Base-by-base conservation (phyloP, 805 yeast species). In the Yarrowia alimentaria region DNA sequence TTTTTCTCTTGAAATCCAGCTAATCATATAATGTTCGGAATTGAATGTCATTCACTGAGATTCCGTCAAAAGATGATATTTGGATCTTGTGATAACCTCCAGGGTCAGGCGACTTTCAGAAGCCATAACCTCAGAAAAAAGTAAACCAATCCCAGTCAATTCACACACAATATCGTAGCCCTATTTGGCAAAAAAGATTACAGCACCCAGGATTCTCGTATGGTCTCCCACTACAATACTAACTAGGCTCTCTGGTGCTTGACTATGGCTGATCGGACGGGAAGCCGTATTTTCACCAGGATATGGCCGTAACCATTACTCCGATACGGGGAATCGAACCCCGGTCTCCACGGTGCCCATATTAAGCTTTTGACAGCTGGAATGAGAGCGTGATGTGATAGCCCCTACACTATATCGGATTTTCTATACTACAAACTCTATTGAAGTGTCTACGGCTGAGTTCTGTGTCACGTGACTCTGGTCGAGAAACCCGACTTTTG, bases 191-290 rank as follows among this genome's bases (percentile, higher is more conserved):
- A 37, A 26, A 38, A 40, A 40, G 25, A 40, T 40, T 40, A 28
- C 47, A 40, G 47, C 47, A 40, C 47, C 47, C 33, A 40, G 47
- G 47, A 40, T 40, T 40, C 47, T 40, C 47, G 47, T 40, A 40
- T 40, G 47, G 47, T 40, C 47, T 40, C 47, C 47, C 47, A 40
- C 47, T 40, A 40, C 47, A 40, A 40, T 40, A 40, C 47, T 40
- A 40, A 40, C 47, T 40, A 40, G 47, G 47, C 47, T 40, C 47
- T 40, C 47, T 40, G 47, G 47, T 40, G 47, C 47, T 40, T 40
- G 47, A 40, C 47, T 40, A 40, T 40, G 47, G 47, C 47, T 40
- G 47, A 40, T 40, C 47, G 47, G 47, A 40, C 47, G 47, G 47
- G 47, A 40, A 40, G 47, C 47, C 47, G 47, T 40, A 40, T 40